Evolutionary conservation across 805 yeast genomes (phyloP), one percentile per base, ranked within the genome.

Genomic region (Candida hispaniensis): DNA sequence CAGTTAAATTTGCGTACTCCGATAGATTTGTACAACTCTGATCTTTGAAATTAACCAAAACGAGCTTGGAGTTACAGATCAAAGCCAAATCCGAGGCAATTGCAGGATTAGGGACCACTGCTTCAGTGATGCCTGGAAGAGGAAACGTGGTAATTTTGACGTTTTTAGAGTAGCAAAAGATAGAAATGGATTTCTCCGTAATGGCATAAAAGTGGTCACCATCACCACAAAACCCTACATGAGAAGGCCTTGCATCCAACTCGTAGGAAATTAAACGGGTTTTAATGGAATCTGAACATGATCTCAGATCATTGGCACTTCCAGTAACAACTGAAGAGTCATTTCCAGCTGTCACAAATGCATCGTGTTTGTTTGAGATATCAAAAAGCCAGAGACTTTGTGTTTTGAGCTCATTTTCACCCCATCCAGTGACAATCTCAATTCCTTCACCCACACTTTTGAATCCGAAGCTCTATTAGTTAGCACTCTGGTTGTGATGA

Each of bases 281-380:
- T 5, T 11, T 21, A 26, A 4, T 40, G 39, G 9, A 34, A 7
- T 9, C 27, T 21, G 27, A 22, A 16, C 7, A 14, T 21, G 10
- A 13, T 23, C 54, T 42, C 29, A 53, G 38, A 5, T 29, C 43
- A 8, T 39, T 14, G 11, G 47, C 38, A n/a, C 29, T 34, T 5
- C 46, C 55, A 2, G 44, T 25, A 5, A 39, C 38, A 14, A 38
- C 32, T 26, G 50, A 48, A 6, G 9, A 14, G 11, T 35, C 38
- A 4, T 38, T 18, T 4, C 45, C 44, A 13, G 45, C 56, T 17
- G 45, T 42, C 5, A 49, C 50, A 30, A 47, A 47, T 12, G 47
- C 14, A 10, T 46, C 53, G 7, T 39, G 29, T 7, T 23, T 38
- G 21, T 42, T 46, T 10, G 54, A 52, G 14, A 53, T 33, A 17